Evolutionary conservation across 805 yeast genomes (phyloP).

Genomic region (Ogataea methylovora): DNA sequence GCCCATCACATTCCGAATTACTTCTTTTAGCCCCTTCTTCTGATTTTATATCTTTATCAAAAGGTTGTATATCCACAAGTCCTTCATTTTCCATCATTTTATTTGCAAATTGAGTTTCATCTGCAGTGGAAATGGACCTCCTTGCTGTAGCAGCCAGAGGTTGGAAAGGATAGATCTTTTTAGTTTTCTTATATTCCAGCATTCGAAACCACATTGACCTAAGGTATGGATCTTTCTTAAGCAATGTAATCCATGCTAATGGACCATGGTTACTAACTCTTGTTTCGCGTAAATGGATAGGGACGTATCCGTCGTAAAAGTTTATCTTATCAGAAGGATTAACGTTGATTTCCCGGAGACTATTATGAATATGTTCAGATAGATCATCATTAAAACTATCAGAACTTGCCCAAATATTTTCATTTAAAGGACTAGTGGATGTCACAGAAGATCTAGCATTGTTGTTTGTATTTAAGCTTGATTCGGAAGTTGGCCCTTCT

Average conservation of each 20-base stretch:
- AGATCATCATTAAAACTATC: too few relatives aligned
- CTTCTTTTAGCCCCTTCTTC: conserved; percentile 5
- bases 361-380: too few relatives aligned
- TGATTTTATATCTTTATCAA: conserved; percentile 6
- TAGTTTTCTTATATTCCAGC: conserved; percentile 11
- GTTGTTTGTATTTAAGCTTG: too few relatives aligned
- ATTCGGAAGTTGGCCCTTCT: too few relatives aligned
- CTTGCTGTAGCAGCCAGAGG: neutral
- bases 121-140: conserved; percentile 5
- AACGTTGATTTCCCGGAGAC: conserved; percentile 3
- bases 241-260: conserved; percentile 38
- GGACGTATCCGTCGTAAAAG: conserved; percentile 33
- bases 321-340: conserved; percentile 30
- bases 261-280: conserved; percentile 45
- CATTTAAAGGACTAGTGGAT: too few relatives aligned
- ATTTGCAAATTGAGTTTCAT: conserved; percentile 15
- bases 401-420: too few relatives aligned
- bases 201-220: conserved; percentile 27
- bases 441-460: too few relatives aligned
- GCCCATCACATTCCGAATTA: neutral
- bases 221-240: conserved; percentile 38
- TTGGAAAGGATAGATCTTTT: neutral
- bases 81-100: conserved; percentile 30
- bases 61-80: conserved; percentile 29
- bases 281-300: conserved; percentile 33